Base-by-base conservation (phyloP, 2,329 filamentous ascomycete genomes). In the Didymella keratinophila region DNA sequence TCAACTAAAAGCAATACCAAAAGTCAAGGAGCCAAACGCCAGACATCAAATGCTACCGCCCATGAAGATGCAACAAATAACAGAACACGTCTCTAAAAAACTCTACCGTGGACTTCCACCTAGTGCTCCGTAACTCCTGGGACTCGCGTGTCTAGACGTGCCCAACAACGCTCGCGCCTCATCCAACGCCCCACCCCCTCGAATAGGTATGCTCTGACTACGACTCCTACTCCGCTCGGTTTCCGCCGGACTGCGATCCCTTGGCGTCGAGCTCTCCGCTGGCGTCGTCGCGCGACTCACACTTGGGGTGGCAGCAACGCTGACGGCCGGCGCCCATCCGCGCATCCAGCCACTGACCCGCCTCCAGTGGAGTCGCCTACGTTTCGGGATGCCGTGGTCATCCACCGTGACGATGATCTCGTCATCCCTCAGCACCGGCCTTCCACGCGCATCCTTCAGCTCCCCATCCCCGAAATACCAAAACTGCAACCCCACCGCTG, bases 301-400 rank as follows among this genome's bases (percentile, higher is more conserved):
- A 44, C 63, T 71, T 4, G 74, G 74, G 4, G 74, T 76, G 0
- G 68, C 76, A 6, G 72, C 72, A 8, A 78, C 77, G 60, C 76
- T 78, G 25, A 82, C 76, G 52, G 77, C 81, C 1, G 87, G 87
- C 34, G 87, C 82, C 87, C 86, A 89, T 2, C 86, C 86, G 58
- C 86, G 80, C 86, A 89, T 87, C 85, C 85, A 89, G 10, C 86
- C 86, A 56, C 79, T 85, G 6, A 88, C 85, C 27, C 80, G 77
- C 39, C 80, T 78, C 86, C 86, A 89, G 50, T 80, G 79, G 79
- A 82, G 80, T 52, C 76, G 76, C 56, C 73, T 76, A 28, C 68
- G 53, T 47, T 65, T 60, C 20, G 64, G 54, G 37, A 64, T 62
- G 3, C 74, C 74, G 69, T 64, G 23, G 71, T 80, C 72, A 60